These are phyloP conservation scores for Ilyonectria mors-panacis DNA, from an alignment of 2,329 filamentous ascomycete species.

Conservation along the genomic window DNA sequence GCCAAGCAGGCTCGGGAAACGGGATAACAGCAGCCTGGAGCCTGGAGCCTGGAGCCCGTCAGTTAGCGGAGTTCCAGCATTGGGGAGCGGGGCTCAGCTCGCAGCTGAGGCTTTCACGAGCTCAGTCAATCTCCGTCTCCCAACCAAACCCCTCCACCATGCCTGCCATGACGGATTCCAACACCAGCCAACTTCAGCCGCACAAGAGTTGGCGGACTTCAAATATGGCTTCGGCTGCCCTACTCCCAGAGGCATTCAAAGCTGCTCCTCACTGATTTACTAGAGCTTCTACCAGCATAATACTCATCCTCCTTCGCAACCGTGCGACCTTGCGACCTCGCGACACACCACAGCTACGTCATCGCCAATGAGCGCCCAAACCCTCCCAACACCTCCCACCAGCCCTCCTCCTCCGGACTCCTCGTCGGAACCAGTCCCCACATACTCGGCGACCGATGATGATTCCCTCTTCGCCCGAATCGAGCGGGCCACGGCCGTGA, in stretches of 20 bases:
- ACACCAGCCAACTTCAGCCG: not conserved
- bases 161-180: not conserved
- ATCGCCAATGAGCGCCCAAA: constrained; percentile 10
- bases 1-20: not conserved
- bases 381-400: constrained; percentile 22
- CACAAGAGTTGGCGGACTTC: not conserved
- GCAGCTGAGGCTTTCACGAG: not conserved
- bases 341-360: not conserved
- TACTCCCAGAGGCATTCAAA: not conserved
- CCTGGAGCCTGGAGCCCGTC: not conserved
- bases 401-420: not conserved
- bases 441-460: constrained; percentile 39
- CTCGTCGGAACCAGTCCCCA: constrained; percentile 28
- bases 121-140: not conserved
- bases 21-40: not conserved
- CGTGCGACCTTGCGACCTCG: no score
- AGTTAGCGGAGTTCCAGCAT: not conserved
- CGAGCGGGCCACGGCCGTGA: constrained; percentile 34
- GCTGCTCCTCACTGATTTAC: not conserved
- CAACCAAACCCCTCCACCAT: not conserved
- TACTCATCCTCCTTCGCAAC: not conserved
- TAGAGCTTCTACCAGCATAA: not conserved
- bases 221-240: not conserved
- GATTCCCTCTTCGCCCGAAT: constrained; percentile 39
- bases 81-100: not conserved